These are phyloP conservation scores for Xylaria cubensis DNA, from an alignment of 495 filamentous ascomycete species.

Conservation along the genomic window DNA sequence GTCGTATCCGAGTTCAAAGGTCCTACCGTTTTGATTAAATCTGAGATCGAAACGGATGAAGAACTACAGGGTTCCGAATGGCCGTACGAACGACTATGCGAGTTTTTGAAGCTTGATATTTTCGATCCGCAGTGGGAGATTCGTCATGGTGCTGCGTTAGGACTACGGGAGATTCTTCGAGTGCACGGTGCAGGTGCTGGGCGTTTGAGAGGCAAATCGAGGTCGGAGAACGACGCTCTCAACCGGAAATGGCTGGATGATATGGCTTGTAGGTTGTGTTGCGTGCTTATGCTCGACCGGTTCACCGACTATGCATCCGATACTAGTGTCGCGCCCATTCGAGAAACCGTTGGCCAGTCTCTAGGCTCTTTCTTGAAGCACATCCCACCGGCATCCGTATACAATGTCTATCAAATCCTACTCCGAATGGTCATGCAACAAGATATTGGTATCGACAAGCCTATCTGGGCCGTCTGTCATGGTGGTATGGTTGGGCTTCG, in stretches of 20 bases:
- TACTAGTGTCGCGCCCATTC: constrained; percentile 92
- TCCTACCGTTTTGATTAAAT: constrained; percentile 64
- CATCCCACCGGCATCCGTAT: constrained; percentile 74
- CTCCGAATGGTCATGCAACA: constrained; percentile 91
- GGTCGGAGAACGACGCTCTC: constrained; percentile 74
- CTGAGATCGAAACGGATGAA: constrained; percentile 70
- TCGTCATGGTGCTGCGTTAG: constrained; percentile 97
- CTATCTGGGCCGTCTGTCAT: constrained; percentile 93
- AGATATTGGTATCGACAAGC: constrained; percentile 71
- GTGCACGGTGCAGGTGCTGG: constrained; percentile 94
- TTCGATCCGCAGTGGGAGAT: constrained; percentile 97
- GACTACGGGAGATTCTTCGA: constrained; percentile 86
- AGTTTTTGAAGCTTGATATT: constrained; percentile 88
- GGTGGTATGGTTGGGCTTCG: constrained; percentile 96
- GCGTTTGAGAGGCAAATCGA: constrained; percentile 70
- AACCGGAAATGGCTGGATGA: constrained; percentile 92
- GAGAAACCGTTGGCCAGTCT: constrained; percentile 96
- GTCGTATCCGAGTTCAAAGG: constrained; percentile 97
- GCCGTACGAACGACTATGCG: constrained; percentile 93
- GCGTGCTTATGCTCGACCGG: constrained; percentile 94
- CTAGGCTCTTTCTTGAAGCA: constrained; percentile 87
- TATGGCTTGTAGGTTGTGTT: constrained; percentile 87
- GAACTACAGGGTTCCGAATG: constrained; percentile 84
- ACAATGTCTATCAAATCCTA: constrained; percentile 78
- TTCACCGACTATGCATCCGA: constrained; percentile 98